phyloP scores from a whole-genome alignment of 768 basidiomycete species.

The Suillus discolor region DNA sequence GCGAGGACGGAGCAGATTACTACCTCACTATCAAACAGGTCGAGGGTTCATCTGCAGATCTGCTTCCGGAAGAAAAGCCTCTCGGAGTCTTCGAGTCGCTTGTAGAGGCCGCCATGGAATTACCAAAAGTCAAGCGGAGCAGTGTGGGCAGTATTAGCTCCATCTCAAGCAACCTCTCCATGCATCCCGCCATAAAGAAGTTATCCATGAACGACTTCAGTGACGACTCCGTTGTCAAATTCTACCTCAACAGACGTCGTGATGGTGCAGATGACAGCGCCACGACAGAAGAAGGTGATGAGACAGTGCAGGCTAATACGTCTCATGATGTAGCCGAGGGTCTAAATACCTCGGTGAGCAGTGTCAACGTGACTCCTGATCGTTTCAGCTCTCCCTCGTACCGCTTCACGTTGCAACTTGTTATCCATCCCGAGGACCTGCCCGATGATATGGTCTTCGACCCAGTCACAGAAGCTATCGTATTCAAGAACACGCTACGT shows the following conservation, averaged over 20 bases:
- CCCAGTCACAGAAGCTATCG: constrained; percentile 87
- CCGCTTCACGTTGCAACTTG: constrained; percentile 83
- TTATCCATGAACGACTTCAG: constrained; percentile 97
- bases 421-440: constrained; percentile 88
- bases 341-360: constrained; percentile 25
- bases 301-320: constrained; percentile 41
- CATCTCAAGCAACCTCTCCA: constrained; percentile 87
- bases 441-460: constrained; percentile 97
- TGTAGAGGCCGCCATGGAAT: constrained; percentile 75
- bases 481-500: constrained; percentile 77
- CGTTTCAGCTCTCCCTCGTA: constrained; percentile 82
- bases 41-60: constrained; percentile 79
- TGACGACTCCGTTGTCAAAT: constrained; percentile 95
- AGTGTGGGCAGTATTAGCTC: constrained; percentile 94
- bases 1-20: constrained; percentile 64
- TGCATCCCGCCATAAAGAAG: constrained; percentile 94
- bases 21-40: constrained; percentile 93
- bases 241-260: constrained; percentile 81
- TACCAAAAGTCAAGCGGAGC: constrained; percentile 89
- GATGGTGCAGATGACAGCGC: constrained; percentile 47
- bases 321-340: constrained; percentile 32
- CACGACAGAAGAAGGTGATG: constrained; percentile 48
- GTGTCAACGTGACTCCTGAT: constrained; percentile 58
- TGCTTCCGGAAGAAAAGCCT: constrained; percentile 75
- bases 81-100: constrained; percentile 88